Conservation (phyloP, 495 filamentous ascomycete genomes). For the Neurospora sp. region DNA sequence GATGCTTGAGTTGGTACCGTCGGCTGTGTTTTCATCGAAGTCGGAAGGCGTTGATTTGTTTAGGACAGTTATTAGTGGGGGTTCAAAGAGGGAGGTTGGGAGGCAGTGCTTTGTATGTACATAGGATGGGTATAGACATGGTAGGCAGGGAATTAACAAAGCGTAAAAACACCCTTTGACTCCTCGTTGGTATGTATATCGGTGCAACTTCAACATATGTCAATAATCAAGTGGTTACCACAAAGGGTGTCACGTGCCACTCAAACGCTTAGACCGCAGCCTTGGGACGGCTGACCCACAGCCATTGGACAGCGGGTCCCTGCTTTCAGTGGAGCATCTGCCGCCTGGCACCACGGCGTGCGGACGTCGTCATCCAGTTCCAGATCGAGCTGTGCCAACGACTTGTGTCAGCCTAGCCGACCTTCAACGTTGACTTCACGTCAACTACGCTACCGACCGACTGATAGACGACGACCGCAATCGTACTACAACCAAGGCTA, state of each 20-base stretch:
- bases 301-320: not conserved
- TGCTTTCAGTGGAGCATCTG: not conserved
- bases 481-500: too few relatives aligned
- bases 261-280: not conserved
- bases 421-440: not conserved
- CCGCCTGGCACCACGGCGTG: not conserved
- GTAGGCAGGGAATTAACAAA: not conserved
- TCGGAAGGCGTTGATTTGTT: not conserved
- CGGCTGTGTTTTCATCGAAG: not conserved
- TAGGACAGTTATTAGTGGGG: not conserved
- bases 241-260: conserved; percentile 1
- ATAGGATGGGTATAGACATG: not conserved
- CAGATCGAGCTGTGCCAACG: not conserved
- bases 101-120: not conserved
- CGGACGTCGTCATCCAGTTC: not conserved
- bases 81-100: not conserved
- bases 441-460: not conserved
- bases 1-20: not conserved
- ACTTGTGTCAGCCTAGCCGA: not conserved
- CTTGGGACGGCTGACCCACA: not conserved
- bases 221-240: not conserved
- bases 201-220: not conserved
- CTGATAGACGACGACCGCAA: not conserved
- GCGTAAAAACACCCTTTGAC: not conserved
- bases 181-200: too few relatives aligned